Conservation (phyloP, 352 stramenopile species). For the Phytophthora cactorum region DNA sequence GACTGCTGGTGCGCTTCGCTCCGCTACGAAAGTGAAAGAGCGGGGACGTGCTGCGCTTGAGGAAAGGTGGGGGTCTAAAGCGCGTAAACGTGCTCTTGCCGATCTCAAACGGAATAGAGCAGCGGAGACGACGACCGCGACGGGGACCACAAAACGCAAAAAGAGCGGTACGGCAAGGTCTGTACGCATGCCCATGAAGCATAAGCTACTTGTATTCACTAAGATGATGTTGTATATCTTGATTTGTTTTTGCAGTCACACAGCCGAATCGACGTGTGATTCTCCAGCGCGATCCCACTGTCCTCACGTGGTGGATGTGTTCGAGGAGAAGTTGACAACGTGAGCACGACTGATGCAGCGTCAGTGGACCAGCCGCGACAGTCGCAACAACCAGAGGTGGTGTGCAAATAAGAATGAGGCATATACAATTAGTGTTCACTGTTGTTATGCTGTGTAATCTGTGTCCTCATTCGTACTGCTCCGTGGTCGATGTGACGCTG, state of each 20-base stretch:
- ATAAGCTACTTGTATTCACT: not conserved
- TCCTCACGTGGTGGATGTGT: not conserved
- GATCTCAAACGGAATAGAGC: not conserved
- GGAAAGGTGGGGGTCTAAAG: not conserved
- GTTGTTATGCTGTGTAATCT: no score
- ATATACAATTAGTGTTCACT: no score
- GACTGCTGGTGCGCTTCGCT: not conserved
- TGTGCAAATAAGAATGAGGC: no score
- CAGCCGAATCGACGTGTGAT: not conserved
- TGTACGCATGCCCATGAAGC: not conserved
- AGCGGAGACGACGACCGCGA: not conserved
- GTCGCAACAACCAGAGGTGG: not conserved
- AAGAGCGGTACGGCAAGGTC: not conserved
- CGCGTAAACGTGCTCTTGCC: not conserved
- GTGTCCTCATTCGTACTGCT: no score
- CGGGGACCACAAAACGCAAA: not conserved
- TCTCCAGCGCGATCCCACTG: not conserved
- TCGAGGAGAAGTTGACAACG: not conserved
- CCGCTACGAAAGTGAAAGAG: not conserved
- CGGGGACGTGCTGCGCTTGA: not conserved
- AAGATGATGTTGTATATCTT: not conserved
- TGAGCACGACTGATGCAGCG: not conserved
- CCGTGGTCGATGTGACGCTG: no score
- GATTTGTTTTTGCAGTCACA: not conserved
- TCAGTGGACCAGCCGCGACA: not conserved